phyloP scores from a whole-genome alignment of 176 grass and related monocot genomes.

The Dactylis glomerata region DNA sequence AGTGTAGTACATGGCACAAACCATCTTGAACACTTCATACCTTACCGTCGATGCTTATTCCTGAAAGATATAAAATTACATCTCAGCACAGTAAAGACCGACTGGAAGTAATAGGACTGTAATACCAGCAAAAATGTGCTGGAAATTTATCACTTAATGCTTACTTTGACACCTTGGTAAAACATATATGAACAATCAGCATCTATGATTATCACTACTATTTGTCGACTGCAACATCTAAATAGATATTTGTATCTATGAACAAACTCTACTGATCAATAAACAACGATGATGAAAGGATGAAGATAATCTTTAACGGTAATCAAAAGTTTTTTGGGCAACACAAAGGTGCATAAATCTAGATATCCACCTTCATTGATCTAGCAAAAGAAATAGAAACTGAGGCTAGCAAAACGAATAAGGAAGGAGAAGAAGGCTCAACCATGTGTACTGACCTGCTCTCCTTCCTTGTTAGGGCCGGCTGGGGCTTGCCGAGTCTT shows the following conservation, averaged over 20 bases:
- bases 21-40: not conserved
- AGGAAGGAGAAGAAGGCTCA: too few species aligned
- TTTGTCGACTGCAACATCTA: not conserved
- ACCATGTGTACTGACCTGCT: too few species aligned
- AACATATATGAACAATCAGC: constrained; percentile 11
- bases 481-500: too few species aligned
- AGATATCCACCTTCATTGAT: too few species aligned
- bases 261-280: constrained; percentile 31
- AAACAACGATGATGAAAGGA: not conserved
- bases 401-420: too few species aligned
- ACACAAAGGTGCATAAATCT: too few species aligned
- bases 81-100: not conserved
- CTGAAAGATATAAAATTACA: not conserved
- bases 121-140: constrained; percentile 3
- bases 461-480: too few species aligned
- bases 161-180: too few species aligned
- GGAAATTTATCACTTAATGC: too few species aligned
- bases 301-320: constrained; percentile 49
- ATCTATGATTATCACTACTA: not conserved
- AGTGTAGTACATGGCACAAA: too few species aligned
- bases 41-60: not conserved
- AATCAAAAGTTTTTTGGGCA: constrained; percentile 53
- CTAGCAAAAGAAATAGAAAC: too few species aligned
- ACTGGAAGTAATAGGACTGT: not conserved
- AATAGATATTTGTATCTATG: constrained; percentile 8